Evolutionary conservation across 2,329 filamentous ascomycete species (phyloP).

Genomic region (Exserohilum rostratum): DNA sequence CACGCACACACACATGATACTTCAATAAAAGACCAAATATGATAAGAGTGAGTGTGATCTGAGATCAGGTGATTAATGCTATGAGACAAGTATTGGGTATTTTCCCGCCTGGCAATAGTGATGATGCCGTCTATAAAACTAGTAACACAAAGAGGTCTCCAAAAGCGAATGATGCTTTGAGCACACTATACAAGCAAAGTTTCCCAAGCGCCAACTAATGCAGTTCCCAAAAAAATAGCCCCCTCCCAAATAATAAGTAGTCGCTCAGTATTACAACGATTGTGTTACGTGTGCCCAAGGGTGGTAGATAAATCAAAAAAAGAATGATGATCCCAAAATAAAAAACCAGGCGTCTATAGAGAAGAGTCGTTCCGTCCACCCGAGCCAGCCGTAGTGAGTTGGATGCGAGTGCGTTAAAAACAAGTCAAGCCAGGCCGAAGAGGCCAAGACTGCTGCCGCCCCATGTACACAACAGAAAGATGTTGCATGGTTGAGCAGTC

Average conservation of each 20-base stretch:
- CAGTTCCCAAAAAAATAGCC: slow-evolving; percentile 31
- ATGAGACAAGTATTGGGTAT: slow-evolving; percentile 24
- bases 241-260: slow-evolving; percentile 13
- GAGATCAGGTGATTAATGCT: slow-evolving; percentile 29
- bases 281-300: slow-evolving; percentile 26
- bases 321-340: neutral
- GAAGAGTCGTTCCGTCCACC: slow-evolving; percentile 39
- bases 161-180: slow-evolving; percentile 25
- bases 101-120: slow-evolving; percentile 29
- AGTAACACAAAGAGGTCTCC: slow-evolving; percentile 18
- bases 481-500: too few relatives aligned
- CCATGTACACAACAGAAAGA: too few relatives aligned
- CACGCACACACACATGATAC: too few relatives aligned
- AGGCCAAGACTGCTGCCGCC: slow-evolving; percentile 20
- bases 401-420: slow-evolving; percentile 30
- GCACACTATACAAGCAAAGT: slow-evolving; percentile 19
- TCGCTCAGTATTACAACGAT: slow-evolving; percentile 47
- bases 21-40: too few relatives aligned
- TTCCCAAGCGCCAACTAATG: slow-evolving; percentile 42
- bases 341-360: slow-evolving; percentile 36
- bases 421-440: slow-evolving; percentile 22
- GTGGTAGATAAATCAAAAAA: neutral
- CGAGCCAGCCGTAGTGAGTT: slow-evolving; percentile 47
- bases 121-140: slow-evolving; percentile 24
- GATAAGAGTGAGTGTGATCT: slow-evolving; percentile 13